Evolutionary conservation across 2,329 filamentous ascomycete genomes (phyloP).

Genomic region (Verruconis gallopava): DNA sequence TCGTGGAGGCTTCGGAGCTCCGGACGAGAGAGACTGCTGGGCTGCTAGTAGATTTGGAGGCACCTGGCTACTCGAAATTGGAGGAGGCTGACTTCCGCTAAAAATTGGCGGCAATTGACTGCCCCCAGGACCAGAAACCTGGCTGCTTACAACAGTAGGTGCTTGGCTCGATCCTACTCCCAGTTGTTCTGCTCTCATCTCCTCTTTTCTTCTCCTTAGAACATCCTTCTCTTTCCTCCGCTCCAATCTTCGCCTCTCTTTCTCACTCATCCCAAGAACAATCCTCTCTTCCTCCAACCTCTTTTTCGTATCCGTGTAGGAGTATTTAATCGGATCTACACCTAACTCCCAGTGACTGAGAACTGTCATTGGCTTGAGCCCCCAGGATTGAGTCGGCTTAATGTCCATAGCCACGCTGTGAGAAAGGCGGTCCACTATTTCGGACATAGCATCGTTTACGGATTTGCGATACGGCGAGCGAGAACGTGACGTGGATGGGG

Average conservation of each 20-base stretch:
- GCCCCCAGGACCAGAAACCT: not conserved
- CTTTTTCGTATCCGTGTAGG: not conserved
- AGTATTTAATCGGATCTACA: slow-evolving; percentile 1
- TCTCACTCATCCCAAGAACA: not conserved
- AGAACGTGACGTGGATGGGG: not conserved
- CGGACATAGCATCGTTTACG: not conserved
- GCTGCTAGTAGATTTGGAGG: too few species aligned
- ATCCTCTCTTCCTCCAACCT: not conserved
- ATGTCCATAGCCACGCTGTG: not conserved
- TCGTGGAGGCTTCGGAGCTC: too few species aligned
- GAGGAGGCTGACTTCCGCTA: not conserved
- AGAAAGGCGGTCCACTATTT: not conserved
- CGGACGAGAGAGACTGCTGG: too few species aligned
- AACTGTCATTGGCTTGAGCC: not conserved
- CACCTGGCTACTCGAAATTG: too few species aligned
- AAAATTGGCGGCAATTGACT: too few species aligned
- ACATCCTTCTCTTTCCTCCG: not conserved
- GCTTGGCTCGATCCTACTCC: not conserved
- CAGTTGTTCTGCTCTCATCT: not conserved
- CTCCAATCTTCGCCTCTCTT: not conserved
- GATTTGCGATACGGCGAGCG: not conserved
- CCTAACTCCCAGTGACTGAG: slow-evolving; percentile 6
- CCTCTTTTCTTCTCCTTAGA: not conserved
- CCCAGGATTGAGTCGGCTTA: not conserved
- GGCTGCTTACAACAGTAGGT: not conserved